Evolutionary conservation across 208 protist species (phyloP), one percentile per base, ranked within the genome.

Genomic region (Leishmania mexicana): DNA sequence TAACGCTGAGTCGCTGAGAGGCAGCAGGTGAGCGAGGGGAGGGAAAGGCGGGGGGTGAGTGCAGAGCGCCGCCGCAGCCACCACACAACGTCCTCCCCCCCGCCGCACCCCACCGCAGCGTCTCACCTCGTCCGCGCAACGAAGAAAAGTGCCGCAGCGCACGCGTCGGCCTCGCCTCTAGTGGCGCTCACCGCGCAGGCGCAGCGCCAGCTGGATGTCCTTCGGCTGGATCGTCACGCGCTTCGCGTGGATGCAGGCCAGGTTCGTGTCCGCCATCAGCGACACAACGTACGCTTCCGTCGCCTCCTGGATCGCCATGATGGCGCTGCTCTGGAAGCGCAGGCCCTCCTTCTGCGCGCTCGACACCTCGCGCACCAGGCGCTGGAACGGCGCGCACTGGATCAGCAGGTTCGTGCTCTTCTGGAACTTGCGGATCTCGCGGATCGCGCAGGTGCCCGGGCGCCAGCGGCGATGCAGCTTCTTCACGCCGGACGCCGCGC

Each of bases 401-500:
- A 98, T 96, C 71, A 98, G 90, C 76, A 97, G 92, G 81, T 96
- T 90, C n/a, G 93, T 97, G 77, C 81, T 87, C 83, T 92, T 92
- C 86, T 96, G 93, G 89, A 92, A 93, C 54, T 73, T 83, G 45
- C 42, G 45, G 70, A 74, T 74, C 70, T 74, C 70, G 54, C 54
- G 54, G 54, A 58, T 58, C 54, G 54, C 54, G 54, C 54, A 58
- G 15, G 54, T 58, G 70, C 97, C 54, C 54, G 54, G 54, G 70
- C 40, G 70, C 70, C 70, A 74, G 70, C 70, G 70, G 70, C 70
- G 70, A 5, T 74, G 70, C 57, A 97, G 96, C 94, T 99, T 99
- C 96, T 99, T 99, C 72, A 99, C 89, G 83, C 99, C 98, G n/a
- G 97, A 88, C 53, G 87, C 72, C 38, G 95, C 96, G 93, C 99